Conservation (phyloP, 441 rosid species). For the Bruguiera hainesii region DNA sequence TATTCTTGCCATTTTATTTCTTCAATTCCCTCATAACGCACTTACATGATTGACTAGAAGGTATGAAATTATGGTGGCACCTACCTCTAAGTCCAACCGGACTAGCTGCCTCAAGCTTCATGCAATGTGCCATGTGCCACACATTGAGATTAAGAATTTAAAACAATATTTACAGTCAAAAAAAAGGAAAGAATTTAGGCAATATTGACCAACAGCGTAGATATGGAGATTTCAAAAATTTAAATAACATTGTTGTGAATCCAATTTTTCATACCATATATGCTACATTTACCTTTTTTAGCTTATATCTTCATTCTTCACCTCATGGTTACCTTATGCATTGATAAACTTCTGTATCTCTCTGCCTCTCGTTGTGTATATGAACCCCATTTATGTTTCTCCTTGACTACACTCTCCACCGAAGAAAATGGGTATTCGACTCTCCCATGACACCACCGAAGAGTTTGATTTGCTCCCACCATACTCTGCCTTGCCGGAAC, state of each 20-base stretch:
- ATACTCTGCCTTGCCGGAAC: conserved; percentile 42
- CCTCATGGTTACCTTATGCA: not conserved
- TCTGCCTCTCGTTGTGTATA: not conserved
- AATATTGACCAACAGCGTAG: not conserved
- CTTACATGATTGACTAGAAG: conserved; percentile 13
- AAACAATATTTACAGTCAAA: not conserved
- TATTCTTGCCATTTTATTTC: too few relatives aligned
- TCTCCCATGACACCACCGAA: not conserved
- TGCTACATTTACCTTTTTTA: too few relatives aligned
- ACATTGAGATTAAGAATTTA: not conserved
- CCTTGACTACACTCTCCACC: not conserved
- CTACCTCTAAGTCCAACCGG: not conserved
- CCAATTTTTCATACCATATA: too few relatives aligned
- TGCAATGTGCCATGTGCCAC: not conserved
- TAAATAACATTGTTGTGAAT: too few relatives aligned
- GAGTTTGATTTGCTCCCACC: not conserved
- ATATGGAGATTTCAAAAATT: not conserved
- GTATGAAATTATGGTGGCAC: conserved; percentile 12
- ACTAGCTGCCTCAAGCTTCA: not conserved
- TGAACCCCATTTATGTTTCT: not conserved
- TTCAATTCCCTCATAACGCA: not conserved
- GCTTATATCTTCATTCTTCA: too few relatives aligned
- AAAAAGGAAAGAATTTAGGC: not conserved
- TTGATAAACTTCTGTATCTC: too few relatives aligned
- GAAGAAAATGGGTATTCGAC: conserved; percentile 13